Evolutionary conservation across 768 basidiomycete genomes (phyloP).

Genomic region (Pholiota microspora): DNA sequence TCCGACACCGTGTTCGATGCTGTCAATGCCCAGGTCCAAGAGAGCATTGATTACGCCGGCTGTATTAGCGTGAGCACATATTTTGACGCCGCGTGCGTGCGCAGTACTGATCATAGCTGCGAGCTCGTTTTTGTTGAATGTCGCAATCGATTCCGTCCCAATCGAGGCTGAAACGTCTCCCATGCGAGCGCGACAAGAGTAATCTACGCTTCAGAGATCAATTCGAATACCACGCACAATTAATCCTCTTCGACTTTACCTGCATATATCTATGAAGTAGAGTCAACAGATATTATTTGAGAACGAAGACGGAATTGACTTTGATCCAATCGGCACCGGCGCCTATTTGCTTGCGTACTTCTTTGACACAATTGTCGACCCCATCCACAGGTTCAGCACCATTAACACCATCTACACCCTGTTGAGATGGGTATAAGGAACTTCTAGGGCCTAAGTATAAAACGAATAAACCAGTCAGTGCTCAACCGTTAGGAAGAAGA

Average conservation of each 20-base stretch:
- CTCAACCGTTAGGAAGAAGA: no score
- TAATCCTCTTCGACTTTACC: neutral
- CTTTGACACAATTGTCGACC: constrained; percentile 49
- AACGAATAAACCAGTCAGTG: no score
- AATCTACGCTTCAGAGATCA: constrained; percentile 51
- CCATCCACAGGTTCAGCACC: constrained; percentile 64
- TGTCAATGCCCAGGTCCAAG: constrained; percentile 42
- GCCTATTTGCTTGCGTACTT: constrained; percentile 59
- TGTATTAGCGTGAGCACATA: constrained; percentile 52
- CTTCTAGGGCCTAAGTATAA: constrained; percentile 51
- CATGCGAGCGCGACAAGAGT: constrained; percentile 48
- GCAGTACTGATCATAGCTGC: constrained; percentile 49
- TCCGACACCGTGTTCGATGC: constrained; percentile 55
- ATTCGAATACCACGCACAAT: neutral
- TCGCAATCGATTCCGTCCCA: constrained; percentile 32
- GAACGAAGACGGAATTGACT: constrained; percentile 25
- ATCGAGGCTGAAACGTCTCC: constrained; percentile 35
- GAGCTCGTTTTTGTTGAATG: constrained; percentile 47
- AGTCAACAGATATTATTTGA: neutral
- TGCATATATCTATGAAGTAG: constrained; percentile 2
- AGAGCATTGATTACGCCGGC: constrained; percentile 31
- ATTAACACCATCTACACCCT: constrained; percentile 55
- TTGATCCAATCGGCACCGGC: constrained; percentile 71
- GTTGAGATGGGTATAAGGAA: constrained; percentile 37
- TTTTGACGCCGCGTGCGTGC: constrained; percentile 50